Base-by-base conservation (phyloP, 2,329 filamentous ascomycete species). In the Phaeosphaeriaceae sp. region DNA sequence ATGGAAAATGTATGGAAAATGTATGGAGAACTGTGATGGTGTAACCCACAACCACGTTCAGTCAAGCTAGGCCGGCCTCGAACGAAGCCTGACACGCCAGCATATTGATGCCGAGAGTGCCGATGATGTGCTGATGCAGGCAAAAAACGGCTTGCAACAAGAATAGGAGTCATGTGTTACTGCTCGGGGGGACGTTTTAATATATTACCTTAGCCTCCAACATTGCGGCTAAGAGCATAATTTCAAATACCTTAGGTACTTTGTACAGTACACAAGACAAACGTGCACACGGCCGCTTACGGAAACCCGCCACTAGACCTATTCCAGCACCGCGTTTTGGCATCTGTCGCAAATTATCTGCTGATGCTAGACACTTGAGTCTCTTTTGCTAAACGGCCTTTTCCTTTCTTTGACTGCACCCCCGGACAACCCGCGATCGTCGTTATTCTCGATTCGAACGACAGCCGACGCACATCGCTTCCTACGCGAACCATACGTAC, bases 341-440 rank as follows among this genome's bases (percentile, higher is more conserved):
- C 52, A 55, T 66, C 48, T 60, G 57, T 65, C 50, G 57, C 59
- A 65, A 64, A 61, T 57, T 59, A 60, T 66, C 61, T 66, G 61
- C 62, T 69, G 58, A 66, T 64, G 56, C 45, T 41, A 33, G 40
- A 29, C 38, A 40, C 43, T 52, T 52, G 38, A 33, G 35, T 26
- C 35, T 40, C 26, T 32, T 13, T 33, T 36, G 30, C 50, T 35
- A 45, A 29, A 20, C 45, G 43, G n/a, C 16, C 37, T 44, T 49
- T 23, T 47, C 50, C 36, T 49, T 48, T 46, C 41, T 57, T 46
- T 33, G 42, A 20, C 46, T 26, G 30, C 35, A 18, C 7, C 36
- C 41, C 32, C 51, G 45, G 13, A 41, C 13, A n/a, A 34, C 9
- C 37, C 30, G 42, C 33, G 30, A 30, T 28, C 37, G 42, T 44